Evolutionary conservation across 2,329 filamentous ascomycete genomes (phyloP), one percentile per base, ranked within the genome.

Genomic region (Ascochyta viciae-villosae): DNA sequence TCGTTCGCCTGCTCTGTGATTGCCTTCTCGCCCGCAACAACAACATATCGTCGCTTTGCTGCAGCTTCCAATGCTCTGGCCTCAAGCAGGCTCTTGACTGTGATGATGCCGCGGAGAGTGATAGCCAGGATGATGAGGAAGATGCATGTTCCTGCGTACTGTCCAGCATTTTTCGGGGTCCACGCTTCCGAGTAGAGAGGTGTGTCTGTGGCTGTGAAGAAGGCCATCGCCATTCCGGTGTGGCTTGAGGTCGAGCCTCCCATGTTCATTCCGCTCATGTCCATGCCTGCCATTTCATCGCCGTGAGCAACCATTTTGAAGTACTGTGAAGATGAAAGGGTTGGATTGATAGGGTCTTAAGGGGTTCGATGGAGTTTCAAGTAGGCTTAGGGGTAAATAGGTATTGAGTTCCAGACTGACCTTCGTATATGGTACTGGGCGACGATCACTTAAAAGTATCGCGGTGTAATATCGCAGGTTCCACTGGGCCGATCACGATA

Each of bases 141-240:
- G 74, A 97, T 90, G 80, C 94, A 96, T 26, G 92, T 96, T 52
- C 87, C 94, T 1, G 91, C 92, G 76, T 97, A 98, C 57, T 83
- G 79, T 65, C 89, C 91, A 6, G 83, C 79, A 33, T 79, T 87
- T 26, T 72, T 77, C 5, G 94, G 94, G 2, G 89, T 89, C 92
- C 93, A 98, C 48, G 81, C 74, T 22, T 77, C 74, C 15, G 90
- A 88, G 79, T 83, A 91, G 41, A 92, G 81, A 3, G 88, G 81
- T 1, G 88, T 90, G 51, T 73, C 76, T 42, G 85, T 85, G 53
- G 80, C 78, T 61, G 82, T 85, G 64, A 87, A 87, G 82, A 95
- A 95, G 58, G 78, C 76, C 83, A 85, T 85, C 41, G 71, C 65
- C 84, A 85, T 86, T 45, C 60, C 60, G n/a, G 38, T 47, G 33